These are phyloP conservation scores for Volvox carteri DNA, from an alignment of 163 green algal species.

Conservation along the genomic window DNA sequence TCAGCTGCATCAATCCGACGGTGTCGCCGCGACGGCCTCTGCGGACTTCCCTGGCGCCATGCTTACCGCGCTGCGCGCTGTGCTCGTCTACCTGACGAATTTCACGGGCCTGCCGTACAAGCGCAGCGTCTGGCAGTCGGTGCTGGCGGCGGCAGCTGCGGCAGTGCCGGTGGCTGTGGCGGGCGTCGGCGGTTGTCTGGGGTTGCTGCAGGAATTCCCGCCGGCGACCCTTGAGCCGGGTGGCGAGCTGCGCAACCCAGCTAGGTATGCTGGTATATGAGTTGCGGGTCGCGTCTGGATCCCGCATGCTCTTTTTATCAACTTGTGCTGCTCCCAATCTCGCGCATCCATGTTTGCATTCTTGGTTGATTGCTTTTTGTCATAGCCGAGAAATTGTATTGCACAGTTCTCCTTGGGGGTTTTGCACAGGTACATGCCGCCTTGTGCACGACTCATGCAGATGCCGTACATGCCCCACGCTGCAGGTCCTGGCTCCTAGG, in stretches of 20 bases:
- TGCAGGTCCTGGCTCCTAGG: slow-evolving; percentile 42
- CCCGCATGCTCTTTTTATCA: too few species aligned
- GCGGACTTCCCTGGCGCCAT: slow-evolving; percentile 17
- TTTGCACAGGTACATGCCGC: too few species aligned
- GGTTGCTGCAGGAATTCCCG: slow-evolving; percentile 49
- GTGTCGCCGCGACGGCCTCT: not conserved
- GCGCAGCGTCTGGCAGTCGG: slow-evolving; percentile 35
- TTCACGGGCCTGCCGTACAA: slow-evolving; percentile 31
- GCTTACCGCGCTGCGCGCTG: slow-evolving; percentile 4
- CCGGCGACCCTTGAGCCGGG: slow-evolving; percentile 25
- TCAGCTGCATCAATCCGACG: not conserved
- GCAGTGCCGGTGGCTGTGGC: not conserved
- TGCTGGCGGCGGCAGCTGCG: slow-evolving; percentile 12
- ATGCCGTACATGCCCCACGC: too few species aligned
- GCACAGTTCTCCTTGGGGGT: too few species aligned
- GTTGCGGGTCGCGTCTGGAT: not conserved
- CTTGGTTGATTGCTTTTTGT: too few species aligned
- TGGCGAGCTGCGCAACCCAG: slow-evolving; percentile 26
- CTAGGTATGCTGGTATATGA: slow-evolving; percentile 8
- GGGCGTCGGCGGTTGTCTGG: not conserved
- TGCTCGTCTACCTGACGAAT: slow-evolving; percentile 27
- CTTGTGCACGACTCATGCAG: too few species aligned
- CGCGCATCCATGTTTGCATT: too few species aligned
- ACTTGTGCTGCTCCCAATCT: too few species aligned
- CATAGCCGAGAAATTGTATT: too few species aligned